These are phyloP conservation scores for Nigrospora oryzae DNA, from an alignment of 2,329 filamentous ascomycete species.

Conservation along the genomic window DNA sequence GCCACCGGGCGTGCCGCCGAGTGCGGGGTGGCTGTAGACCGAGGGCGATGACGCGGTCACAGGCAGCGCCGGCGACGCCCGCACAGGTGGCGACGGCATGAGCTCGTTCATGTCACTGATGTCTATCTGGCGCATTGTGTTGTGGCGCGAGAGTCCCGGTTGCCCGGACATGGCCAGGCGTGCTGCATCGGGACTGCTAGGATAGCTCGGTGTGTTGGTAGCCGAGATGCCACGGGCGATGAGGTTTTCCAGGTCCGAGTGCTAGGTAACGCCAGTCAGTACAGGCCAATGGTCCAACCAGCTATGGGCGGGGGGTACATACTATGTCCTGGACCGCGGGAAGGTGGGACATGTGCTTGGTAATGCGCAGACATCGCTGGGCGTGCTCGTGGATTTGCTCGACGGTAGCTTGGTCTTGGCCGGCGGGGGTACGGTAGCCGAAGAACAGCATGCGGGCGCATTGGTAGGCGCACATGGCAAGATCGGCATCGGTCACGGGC, in stretches of 20 bases:
- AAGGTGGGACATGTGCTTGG: conserved; percentile 41
- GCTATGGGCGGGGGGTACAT: conserved; percentile 13
- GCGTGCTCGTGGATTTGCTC: conserved; percentile 41
- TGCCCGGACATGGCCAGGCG: conserved; percentile 11
- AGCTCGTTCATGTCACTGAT: conserved; percentile 20
- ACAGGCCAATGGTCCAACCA: not conserved
- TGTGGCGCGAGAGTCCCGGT: conserved; percentile 15
- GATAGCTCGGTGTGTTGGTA: conserved; percentile 19
- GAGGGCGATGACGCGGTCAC: not conserved
- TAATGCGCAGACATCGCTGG: conserved; percentile 40
- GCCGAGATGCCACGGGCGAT: conserved; percentile 33
- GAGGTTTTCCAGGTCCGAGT: conserved; percentile 41
- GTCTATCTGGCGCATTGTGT: conserved; percentile 18
- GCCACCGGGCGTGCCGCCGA: conserved; percentile 4
- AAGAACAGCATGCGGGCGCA: conserved; percentile 27
- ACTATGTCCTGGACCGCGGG: conserved; percentile 40
- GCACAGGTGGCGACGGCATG: conserved; percentile 10
- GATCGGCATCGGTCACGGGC: conserved; percentile 28
- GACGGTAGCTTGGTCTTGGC: conserved; percentile 32
- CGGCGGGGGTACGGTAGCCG: conserved; percentile 31
- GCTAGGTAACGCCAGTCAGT: conserved; percentile 17
- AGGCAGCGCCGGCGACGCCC: conserved; percentile 15
- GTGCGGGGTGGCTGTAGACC: too few relatives aligned
- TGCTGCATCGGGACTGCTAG: conserved; percentile 17
- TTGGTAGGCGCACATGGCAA: conserved; percentile 33